Conservation (phyloP, 2,329 filamentous ascomycete species). For the Cladosporium sp. region DNA sequence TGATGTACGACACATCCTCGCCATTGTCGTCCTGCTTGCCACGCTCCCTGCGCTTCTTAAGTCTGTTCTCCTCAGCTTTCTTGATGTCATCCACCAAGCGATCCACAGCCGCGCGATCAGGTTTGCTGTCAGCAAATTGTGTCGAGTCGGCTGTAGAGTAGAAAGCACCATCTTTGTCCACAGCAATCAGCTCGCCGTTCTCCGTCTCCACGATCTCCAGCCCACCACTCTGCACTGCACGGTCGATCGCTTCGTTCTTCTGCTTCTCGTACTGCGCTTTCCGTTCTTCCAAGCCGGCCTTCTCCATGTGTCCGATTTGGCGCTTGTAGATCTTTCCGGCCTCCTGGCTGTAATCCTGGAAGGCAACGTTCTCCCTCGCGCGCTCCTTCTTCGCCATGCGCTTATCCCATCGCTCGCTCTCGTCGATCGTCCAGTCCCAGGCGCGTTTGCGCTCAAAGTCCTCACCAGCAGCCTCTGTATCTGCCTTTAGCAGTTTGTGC, state of each 20-base stretch:
- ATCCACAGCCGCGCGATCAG: conserved; percentile 84
- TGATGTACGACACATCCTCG: conserved; percentile 96
- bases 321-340: conserved; percentile 92
- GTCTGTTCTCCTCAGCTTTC: conserved; percentile 81
- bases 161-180: conserved; percentile 88
- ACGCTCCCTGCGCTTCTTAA: conserved; percentile 84
- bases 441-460: conserved; percentile 98
- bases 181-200: conserved; percentile 87
- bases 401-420: conserved; percentile 91
- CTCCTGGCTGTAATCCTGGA: conserved; percentile 85
- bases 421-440: conserved; percentile 98
- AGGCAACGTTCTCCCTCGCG: conserved; percentile 81
- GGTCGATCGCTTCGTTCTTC: conserved; percentile 81
- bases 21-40: conserved; percentile 73
- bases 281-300: conserved; percentile 33
- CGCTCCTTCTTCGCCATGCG: conserved; percentile 82
- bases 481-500: conserved; percentile 91
- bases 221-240: conserved; percentile 79
- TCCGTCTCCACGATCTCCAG: conserved; percentile 95
- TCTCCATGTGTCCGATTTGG: conserved; percentile 76
- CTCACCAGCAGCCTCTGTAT: conserved; percentile 79
- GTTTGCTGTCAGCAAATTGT: conserved; percentile 80
- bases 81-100: conserved; percentile 81
- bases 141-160: conserved; percentile 86
- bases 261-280: conserved; percentile 83